A percentile compares a stretch with the other conserved stretches of the same genome.
These are phyloP conservation scores for Rhodofomes roseus DNA, from an alignment of 1,284 basidiomycete genomes.

Conservation along the genomic window DNA sequence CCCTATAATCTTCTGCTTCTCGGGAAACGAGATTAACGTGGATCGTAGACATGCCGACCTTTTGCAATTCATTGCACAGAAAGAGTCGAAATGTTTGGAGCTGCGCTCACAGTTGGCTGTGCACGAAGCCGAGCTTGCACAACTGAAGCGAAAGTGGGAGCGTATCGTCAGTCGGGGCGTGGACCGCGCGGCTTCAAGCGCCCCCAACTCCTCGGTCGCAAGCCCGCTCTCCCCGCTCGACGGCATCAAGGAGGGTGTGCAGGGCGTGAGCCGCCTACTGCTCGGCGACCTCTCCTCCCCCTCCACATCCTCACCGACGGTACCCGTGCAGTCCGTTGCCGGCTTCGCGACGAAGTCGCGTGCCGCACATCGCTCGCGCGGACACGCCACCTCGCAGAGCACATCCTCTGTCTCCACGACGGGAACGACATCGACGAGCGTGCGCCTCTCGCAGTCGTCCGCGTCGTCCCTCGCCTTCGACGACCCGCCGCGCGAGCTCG, in stretches of 20 bases:
- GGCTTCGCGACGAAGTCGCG: constrained; percentile 1
- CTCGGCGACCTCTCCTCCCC: constrained; percentile 28
- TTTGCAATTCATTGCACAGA: constrained; percentile 75
- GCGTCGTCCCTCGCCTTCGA: constrained; percentile 38
- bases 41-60: constrained; percentile 65
- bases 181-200: constrained; percentile 29
- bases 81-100: constrained; percentile 77
- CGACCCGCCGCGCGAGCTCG: constrained; percentile 28
- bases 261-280: constrained; percentile 50
- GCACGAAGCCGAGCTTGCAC: constrained; percentile 67
- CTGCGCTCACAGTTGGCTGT: constrained; percentile 63
- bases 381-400: constrained; percentile 22
- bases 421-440: constrained; percentile 34
- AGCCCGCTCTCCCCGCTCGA: constrained; percentile 33
- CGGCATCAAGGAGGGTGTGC: constrained; percentile 64
- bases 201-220: constrained; percentile 5
- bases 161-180: constrained; percentile 65
- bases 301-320: constrained; percentile 13
- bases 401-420: constrained; percentile 24
- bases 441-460: constrained; percentile 43
- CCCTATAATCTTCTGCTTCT: not conserved
- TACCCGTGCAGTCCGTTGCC: not conserved
- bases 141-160: constrained; percentile 79
- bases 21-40: not conserved
- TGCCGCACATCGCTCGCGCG: constrained; percentile 18